Percentiles rank a stretch among this genome's conserved stretches.
Evolutionary conservation across 305 asterid species (phyloP).

Genomic region (Fraxinus paxiana): DNA sequence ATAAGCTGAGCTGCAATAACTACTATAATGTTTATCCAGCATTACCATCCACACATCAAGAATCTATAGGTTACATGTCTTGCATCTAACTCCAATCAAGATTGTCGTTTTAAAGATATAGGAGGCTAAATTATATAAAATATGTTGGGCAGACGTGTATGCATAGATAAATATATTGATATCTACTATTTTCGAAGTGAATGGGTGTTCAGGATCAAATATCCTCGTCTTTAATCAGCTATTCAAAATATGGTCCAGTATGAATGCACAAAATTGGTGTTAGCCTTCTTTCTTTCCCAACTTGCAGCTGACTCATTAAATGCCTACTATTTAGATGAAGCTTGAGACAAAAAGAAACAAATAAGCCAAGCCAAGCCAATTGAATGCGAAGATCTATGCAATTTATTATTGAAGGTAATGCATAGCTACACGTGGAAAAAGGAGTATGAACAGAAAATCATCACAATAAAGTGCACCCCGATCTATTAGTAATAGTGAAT

Average conservation of each 20-base stretch:
- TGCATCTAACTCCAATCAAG: not conserved
- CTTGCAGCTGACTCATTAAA: not conserved
- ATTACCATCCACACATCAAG: not conserved
- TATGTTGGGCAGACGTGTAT: not conserved
- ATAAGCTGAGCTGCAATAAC: not conserved
- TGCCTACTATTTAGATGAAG: not conserved
- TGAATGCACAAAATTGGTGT: not conserved
- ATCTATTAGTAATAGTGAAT: not conserved
- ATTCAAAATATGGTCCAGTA: not conserved
- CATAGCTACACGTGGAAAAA: not conserved
- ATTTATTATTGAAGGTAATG: not conserved
- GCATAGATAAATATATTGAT: not conserved
- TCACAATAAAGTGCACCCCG: not conserved
- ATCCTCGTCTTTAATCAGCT: not conserved
- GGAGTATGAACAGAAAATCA: not conserved
- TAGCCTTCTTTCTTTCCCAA: not conserved
- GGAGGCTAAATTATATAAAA: not conserved
- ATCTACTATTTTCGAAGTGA: not conserved
- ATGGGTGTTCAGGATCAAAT: not conserved
- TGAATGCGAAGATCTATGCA: not conserved
- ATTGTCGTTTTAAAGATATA: not conserved
- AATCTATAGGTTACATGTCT: not conserved
- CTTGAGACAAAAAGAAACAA: not conserved
- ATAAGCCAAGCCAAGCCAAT: not conserved
- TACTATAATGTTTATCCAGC: not conserved